These are phyloP conservation scores for Sporothrix brasiliensis DNA, from an alignment of 2,329 filamentous ascomycete genomes.

Conservation along the genomic window DNA sequence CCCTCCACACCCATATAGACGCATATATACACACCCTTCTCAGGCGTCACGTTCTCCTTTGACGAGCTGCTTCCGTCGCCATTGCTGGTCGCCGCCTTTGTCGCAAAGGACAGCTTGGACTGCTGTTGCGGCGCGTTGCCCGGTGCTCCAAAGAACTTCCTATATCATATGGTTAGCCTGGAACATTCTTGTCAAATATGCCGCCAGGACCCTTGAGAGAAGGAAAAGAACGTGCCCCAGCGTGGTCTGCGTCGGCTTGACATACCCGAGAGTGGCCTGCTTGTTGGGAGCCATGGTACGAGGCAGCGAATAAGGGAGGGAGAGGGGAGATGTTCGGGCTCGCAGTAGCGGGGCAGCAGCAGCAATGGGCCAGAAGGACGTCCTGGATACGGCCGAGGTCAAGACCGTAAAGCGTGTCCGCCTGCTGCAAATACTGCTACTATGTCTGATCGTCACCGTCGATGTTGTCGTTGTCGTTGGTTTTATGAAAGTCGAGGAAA, in stretches of 20 bases:
- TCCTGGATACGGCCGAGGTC: background rate
- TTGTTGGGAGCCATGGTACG: conserved; percentile 56
- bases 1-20: too few relatives aligned
- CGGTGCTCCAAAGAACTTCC: conserved; percentile 80
- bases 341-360: conserved; percentile 2
- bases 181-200: background rate
- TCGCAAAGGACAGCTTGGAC: conserved; percentile 75
- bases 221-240: conserved; percentile 62
- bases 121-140: conserved; percentile 69
- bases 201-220: background rate
- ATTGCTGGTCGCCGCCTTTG: conserved; percentile 40
- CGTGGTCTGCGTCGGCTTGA: conserved; percentile 72
- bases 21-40: conserved; percentile 44
- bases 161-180: conserved; percentile 46
- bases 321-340: background rate
- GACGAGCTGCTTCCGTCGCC: conserved; percentile 32
- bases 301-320: background rate
- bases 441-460: background rate
- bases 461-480: background rate
- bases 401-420: background rate
- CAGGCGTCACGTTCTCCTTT: conserved; percentile 47
- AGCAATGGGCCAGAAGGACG: background rate
- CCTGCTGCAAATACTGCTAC: background rate
- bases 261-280: conserved; percentile 88
- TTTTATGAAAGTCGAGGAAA: background rate